Percentiles rank a stretch among this genome's conserved stretches.
Evolutionary conservation across 176 grass and related monocot genomes (phyloP).

Genomic region (Tillandsia fasciculata): DNA sequence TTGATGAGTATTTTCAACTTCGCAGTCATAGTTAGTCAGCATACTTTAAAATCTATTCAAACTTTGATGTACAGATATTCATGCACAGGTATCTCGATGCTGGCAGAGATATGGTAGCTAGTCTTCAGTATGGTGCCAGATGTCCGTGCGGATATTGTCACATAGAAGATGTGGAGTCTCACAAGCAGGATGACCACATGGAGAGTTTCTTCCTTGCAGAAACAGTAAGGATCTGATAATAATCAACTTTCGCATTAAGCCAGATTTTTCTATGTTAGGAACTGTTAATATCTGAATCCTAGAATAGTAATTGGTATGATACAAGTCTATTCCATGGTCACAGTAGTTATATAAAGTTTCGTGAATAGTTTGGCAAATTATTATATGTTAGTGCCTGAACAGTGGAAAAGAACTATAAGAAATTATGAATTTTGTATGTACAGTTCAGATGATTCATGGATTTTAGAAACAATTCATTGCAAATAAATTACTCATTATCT

Average conservation of each 20-base stretch:
- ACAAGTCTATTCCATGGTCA: no score
- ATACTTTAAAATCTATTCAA: not conserved
- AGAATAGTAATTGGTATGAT: no score
- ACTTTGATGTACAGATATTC: not conserved
- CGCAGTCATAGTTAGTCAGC: not conserved
- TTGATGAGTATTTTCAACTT: not conserved
- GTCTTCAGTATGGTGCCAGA: constrained; percentile 83
- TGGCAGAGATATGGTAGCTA: constrained; percentile 83
- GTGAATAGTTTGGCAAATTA: no score
- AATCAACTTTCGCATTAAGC: not conserved
- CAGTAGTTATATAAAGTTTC: no score
- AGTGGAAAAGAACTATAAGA: no score
- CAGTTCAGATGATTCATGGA: no score
- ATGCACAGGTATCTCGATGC: constrained; percentile 65
- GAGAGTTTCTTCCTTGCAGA: constrained; percentile 99
- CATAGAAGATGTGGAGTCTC: constrained; percentile 90
- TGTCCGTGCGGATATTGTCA: constrained; percentile 97
- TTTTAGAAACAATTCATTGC: no score
- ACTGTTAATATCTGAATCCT: not conserved
- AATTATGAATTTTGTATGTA: no score
- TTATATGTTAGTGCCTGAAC: no score
- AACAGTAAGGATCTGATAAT: constrained; percentile 41
- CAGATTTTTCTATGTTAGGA: not conserved
- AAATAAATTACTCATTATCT: not conserved
- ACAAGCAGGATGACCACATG: constrained; percentile 96